Evolutionary conservation across 108 stramenopile genomes (phyloP).

Genomic region (Discostella stelligeroides): DNA sequence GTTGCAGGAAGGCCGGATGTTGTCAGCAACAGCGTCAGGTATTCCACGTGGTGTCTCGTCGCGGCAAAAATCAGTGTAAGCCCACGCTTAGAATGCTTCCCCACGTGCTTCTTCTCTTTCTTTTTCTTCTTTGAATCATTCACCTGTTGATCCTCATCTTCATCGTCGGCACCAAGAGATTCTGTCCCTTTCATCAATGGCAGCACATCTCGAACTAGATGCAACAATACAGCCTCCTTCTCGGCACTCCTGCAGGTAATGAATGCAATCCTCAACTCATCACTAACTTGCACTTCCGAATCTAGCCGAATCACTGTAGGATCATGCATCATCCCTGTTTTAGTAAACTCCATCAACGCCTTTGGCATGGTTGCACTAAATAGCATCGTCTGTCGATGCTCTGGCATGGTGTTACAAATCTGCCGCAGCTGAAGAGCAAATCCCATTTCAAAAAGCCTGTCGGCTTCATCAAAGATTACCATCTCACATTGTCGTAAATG

Average conservation of each 20-base stretch:
- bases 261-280: constrained; percentile 92
- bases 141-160: constrained; percentile 13
- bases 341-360: constrained; percentile 95
- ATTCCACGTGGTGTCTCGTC: constrained; percentile 97
- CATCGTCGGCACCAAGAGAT: constrained; percentile 14
- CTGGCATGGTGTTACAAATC: constrained; percentile 71
- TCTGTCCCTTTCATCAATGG: constrained; percentile 47
- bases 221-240: constrained; percentile 94
- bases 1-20: constrained; percentile 68
- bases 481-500: constrained; percentile 81
- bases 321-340: constrained; percentile 93
- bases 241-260: constrained; percentile 87
- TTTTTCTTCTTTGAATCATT: constrained; percentile 42
- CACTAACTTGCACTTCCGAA: constrained; percentile 91
- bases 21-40: constrained; percentile 79
- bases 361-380: constrained; percentile 98
- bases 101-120: constrained; percentile 37
- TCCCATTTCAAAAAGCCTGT: constrained; percentile 99
- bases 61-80: constrained; percentile 94
- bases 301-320: constrained; percentile 96
- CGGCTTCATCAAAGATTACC: constrained; percentile 97
- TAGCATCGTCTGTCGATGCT: constrained; percentile 89
- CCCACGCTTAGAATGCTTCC: constrained; percentile 57
- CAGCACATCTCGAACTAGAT: constrained; percentile 87
- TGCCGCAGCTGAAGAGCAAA: constrained; percentile 91